Conservation (phyloP, 1,284 basidiomycete genomes). For the Moniliophthora roreri region DNA sequence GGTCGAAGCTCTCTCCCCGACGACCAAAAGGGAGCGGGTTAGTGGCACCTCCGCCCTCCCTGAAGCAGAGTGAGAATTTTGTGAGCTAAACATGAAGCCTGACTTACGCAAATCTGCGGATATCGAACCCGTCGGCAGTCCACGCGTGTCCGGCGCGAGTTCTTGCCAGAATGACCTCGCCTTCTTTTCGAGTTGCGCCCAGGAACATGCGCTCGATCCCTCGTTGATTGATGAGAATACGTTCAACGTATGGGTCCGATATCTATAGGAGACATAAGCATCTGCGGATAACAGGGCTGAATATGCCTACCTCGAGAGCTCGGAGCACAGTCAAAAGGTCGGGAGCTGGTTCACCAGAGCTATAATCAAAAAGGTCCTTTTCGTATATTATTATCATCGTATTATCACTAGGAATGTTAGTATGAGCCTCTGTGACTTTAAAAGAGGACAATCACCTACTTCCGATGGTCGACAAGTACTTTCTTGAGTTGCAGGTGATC, state of each 20-base stretch:
- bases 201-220: constrained; percentile 77
- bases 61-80: constrained; percentile 25
- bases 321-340: constrained; percentile 77
- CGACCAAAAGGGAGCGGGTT: constrained; percentile 31
- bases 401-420: constrained; percentile 29
- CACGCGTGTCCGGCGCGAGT: constrained; percentile 53
- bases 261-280: constrained; percentile 52
- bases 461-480: constrained; percentile 55
- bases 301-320: constrained; percentile 69
- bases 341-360: constrained; percentile 60
- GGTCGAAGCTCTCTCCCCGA: constrained; percentile 41
- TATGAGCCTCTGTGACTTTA: constrained; percentile 10
- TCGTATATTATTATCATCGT: constrained; percentile 62
- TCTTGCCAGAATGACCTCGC: constrained; percentile 49
- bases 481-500: constrained; percentile 67
- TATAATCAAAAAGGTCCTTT: constrained; percentile 79
- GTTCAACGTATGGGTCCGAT: constrained; percentile 72
- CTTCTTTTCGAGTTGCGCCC: constrained; percentile 58
- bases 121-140: constrained; percentile 59
- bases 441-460: constrained; percentile 45
- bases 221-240: constrained; percentile 77
- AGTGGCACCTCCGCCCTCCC: constrained; percentile 64
- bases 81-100: neutral
- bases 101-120: constrained; percentile 63
- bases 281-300: neutral